Base-by-base conservation (phyloP, 2,329 filamentous ascomycete genomes). In the Verticillium alfalfae region DNA sequence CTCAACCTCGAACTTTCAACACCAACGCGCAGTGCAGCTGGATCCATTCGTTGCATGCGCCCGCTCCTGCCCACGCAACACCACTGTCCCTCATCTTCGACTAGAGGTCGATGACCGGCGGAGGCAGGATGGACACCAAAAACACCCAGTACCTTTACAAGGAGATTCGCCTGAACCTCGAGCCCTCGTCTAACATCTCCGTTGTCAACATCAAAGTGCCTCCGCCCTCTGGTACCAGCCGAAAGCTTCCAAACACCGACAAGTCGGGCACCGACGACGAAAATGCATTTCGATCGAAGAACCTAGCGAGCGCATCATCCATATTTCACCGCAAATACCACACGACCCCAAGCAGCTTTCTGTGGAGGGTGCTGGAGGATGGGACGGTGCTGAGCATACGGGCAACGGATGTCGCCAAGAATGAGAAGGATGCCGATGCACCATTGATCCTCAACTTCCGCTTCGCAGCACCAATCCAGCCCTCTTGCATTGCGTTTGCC, bases 321-420 rank as follows among this genome's bases (percentile, higher is more conserved):
- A 84, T 98, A 61, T 97, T 92, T 78, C 93, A 96, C 75, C 88
- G 95, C 61, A 85, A 85, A 73, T 85, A 89, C 73, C 86, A 90
- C 70, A 81, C 84, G 66, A 88, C 89, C 66, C 95, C 95, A 45
- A 88, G 91, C 71, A 92, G 87, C 75, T 96, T 98, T 72, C 83
- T 97, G 57, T 99, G 95, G 95, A 87, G 94, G 68, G 84, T 98
- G 45, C 78, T 97, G 64, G 90, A 96, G 70, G 87, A 92, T 69
- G 87, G 88, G 70, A 90, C 85, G 67, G 81, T 92, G 65, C 81
- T 99, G 68, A 94, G 95, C 76, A 82, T 99, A 58, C 90, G 92
- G 71, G 88, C 87, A 49, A 87, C 91, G 63, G 95, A 99, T 75
- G 78, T 97, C 66, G 89, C 87, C 72, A 93, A 84, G 78, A 85